Base-by-base conservation (phyloP, 768 basidiomycete genomes). In the Russula sp. region DNA sequence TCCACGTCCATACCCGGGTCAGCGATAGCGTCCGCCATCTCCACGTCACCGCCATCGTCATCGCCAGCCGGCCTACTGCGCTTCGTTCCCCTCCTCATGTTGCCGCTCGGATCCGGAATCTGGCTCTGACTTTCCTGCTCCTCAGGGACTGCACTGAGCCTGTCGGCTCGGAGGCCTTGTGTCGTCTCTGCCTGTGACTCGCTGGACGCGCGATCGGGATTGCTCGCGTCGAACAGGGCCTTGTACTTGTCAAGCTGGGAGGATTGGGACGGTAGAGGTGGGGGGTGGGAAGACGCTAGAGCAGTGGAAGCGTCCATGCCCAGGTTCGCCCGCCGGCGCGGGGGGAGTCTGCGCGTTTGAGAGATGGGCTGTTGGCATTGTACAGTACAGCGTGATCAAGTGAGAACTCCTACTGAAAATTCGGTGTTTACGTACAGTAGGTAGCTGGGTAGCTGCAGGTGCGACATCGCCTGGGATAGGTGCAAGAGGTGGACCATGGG, bases 231-330 rank as follows among this genome's bases (percentile, higher is more conserved):
- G 27, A 66, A 68, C 11, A 68, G 62, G 16, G 57, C 62, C 44
- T 63, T 66, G 37, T 66, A 67, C 49, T 61, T 68, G 55, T 64
- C 59, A 5, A 68, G 67, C 31, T 68, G 56, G 39, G 59, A 58
- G 53, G 45, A 40, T 13, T 59, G 58, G 27, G 63, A 45, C 27
- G 22, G 52, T 14, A 34, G 49, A 32, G 34, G 35, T 2, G 37
- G 49, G 3, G 48, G 32, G 34, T 54, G 40, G 45, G 64, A 48
- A 13, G 44, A 54, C 6, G 31, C 31, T 49, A 53, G 14, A 31
- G 62, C 62, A 7, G 57, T 34, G 18, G 54, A 62, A 14, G 56
- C 6, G 10, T 59, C 50, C 9, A 52, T 20, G 14, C 53, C 54
- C 7, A 4, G 31, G 18, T 58, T 62, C 32, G 64, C 59, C 57